Base-by-base conservation (phyloP, 108 stramenopile genomes). In the Fragilaria crotonensis region DNA sequence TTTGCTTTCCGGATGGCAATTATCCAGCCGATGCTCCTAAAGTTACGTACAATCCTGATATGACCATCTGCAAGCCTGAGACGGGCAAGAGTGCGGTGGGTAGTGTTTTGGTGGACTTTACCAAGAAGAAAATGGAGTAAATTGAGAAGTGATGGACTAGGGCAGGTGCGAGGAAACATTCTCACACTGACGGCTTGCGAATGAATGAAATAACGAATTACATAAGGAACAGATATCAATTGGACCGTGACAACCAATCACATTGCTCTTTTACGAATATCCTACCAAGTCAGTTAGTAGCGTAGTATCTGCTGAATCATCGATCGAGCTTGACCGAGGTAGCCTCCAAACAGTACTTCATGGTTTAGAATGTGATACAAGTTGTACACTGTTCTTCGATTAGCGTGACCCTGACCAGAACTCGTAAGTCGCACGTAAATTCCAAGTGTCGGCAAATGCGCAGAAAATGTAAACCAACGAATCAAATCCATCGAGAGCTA, bases 1-100 rank as follows among this genome's bases (percentile, higher is more conserved):
- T 96, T 26, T 93, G 94, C 73, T 95, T 91, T 63, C 90, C 93
- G n/a, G 93, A 95, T 53, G 93, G 93, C 23, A 73, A 94, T 69
- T 72, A 80, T 52, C 90, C 89, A 3, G 81, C 54, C 1, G 93
- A 91, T 70, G 85, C 84, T 53, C 89, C 89, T 3, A 75, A 72
- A 54, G 75, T 82, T 45, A 73, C 75, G 32, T 57, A 89, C 51
- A 91, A 95, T 77, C 89, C 89, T 17, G 93, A 95, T 57, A 87
- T 82, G 88, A 85, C 71, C 47, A 72, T 85, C 18, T 70, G 81
- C 49, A 87, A 56, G 62, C 82, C 87, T 27, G 88, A 87, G 51
- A 87, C 74, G 47, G 87, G 87, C 1, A 79, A 78, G 46, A 78
- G 67, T 52, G 87, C 81, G 21, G 76, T 77, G 14, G 89, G 89